These are phyloP conservation scores for Colletotrichum sansevieriae DNA, from an alignment of 2,329 filamentous ascomycete genomes.

Conservation along the genomic window DNA sequence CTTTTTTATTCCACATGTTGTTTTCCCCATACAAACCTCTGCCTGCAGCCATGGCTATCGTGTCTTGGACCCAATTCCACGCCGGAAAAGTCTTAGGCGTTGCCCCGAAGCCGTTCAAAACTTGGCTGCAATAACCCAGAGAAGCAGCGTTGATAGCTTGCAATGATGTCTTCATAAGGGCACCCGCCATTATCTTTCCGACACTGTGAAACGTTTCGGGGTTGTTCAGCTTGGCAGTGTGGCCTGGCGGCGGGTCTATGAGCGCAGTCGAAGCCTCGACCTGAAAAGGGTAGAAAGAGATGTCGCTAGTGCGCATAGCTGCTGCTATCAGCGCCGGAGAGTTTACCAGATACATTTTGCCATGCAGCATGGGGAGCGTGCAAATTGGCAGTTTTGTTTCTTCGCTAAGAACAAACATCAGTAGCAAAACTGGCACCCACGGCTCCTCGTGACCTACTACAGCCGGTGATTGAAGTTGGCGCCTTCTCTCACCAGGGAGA, in stretches of 20 bases:
- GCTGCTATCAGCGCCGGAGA: slow-evolving; percentile 55
- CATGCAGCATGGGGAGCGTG: slow-evolving; percentile 58
- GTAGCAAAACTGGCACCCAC: neutral
- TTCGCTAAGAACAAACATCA: slow-evolving; percentile 40
- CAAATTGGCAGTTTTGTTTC: slow-evolving; percentile 52
- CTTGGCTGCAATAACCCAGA: slow-evolving; percentile 49
- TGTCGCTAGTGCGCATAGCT: slow-evolving; percentile 56
- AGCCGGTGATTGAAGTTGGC: slow-evolving; percentile 53
- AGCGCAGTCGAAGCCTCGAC: slow-evolving; percentile 53
- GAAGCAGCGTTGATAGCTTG: slow-evolving; percentile 52
- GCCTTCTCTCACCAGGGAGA: slow-evolving; percentile 55
- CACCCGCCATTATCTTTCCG: slow-evolving; percentile 52
- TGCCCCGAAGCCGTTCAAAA: slow-evolving; percentile 46
- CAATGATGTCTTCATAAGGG: slow-evolving; percentile 50
- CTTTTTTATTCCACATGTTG: slow-evolving; percentile 48
- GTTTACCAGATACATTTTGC: slow-evolving; percentile 60
- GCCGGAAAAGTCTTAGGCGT: slow-evolving; percentile 49
- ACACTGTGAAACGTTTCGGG: slow-evolving; percentile 50
- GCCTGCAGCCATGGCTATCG: slow-evolving; percentile 54
- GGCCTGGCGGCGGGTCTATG: slow-evolving; percentile 51
- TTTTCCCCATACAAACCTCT: slow-evolving; percentile 57
- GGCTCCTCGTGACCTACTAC: slow-evolving; percentile 50
- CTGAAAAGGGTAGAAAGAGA: slow-evolving; percentile 60
- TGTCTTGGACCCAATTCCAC: slow-evolving; percentile 54
- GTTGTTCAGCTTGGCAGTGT: slow-evolving; percentile 41